phyloP scores from a whole-genome alignment of 768 basidiomycete species.

The Tulasnella calospora region DNA sequence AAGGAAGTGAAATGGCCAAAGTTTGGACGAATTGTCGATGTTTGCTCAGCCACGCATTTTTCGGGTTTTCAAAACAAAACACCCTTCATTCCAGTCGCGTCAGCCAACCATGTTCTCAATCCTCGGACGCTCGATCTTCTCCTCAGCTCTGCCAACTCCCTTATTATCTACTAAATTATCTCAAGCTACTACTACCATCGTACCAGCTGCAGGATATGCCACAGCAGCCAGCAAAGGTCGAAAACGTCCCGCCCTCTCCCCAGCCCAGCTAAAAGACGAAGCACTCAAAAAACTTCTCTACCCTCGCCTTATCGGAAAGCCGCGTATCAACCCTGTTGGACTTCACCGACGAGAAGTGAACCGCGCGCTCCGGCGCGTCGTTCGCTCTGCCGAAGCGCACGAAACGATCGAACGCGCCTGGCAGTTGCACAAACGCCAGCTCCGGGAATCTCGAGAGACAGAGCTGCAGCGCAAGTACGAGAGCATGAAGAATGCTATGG shows the following conservation, averaged over 20 bases:
- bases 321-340: conserved; percentile 64
- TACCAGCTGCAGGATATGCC: conserved; percentile 11
- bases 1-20: not conserved
- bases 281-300: conserved; percentile 47
- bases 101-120: not conserved
- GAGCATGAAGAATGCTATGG: conserved; percentile 81
- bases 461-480: conserved; percentile 73
- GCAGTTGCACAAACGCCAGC: conserved; percentile 70
- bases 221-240: conserved; percentile 13
- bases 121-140: conserved; percentile 5
- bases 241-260: conserved; percentile 22
- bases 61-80: conserved; percentile 1
- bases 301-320: conserved; percentile 66
- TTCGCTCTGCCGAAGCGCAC: conserved; percentile 84
- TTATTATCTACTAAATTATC: not conserved
- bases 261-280: conserved; percentile 21
- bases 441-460: conserved; percentile 61
- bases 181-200: not conserved
- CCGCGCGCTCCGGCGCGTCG: conserved; percentile 70
- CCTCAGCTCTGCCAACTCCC: not conserved
- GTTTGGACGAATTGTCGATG: not conserved
- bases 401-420: conserved; percentile 90
- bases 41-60: conserved; percentile 10
- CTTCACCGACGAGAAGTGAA: conserved; percentile 79
- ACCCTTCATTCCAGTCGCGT: not conserved